A percentile compares a stretch with the other conserved stretches of the same genome.
phyloP scores from a whole-genome alignment of 352 stramenopile genomes.

The Phytophthora citrophthora region DNA sequence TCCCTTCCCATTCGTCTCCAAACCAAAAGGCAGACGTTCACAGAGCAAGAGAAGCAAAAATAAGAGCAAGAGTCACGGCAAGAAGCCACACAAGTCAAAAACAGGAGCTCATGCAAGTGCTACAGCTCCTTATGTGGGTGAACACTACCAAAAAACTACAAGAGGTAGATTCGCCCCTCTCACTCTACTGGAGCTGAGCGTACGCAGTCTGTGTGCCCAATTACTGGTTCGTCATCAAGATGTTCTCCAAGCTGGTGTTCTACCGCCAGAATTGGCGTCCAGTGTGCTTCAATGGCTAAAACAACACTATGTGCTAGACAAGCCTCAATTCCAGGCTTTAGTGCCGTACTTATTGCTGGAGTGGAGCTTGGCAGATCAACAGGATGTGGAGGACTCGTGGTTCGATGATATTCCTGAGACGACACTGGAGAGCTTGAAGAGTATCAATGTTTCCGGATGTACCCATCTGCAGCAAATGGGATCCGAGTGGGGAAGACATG shows the following conservation, averaged over 20 bases:
- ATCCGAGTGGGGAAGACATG: constrained; percentile 26
- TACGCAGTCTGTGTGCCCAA: constrained; percentile 56
- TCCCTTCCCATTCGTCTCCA: constrained; percentile 75
- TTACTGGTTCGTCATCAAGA: constrained; percentile 43
- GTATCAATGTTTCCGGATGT: constrained; percentile 66
- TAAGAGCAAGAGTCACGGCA: constrained; percentile 19
- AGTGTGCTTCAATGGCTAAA: constrained; percentile 61
- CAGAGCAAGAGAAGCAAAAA: constrained; percentile 15
- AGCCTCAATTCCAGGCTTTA: constrained; percentile 61
- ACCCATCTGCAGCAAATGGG: constrained; percentile 59
- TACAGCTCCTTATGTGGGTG: constrained; percentile 46
- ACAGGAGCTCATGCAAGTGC: background rate
- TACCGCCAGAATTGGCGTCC: constrained; percentile 53
- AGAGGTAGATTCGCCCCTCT: constrained; percentile 50
- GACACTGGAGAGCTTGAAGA: constrained; percentile 57
- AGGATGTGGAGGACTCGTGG: constrained; percentile 69
- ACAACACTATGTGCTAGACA: constrained; percentile 58
- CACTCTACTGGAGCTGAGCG: constrained; percentile 61
- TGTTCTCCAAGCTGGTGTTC: constrained; percentile 16
- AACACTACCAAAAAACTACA: constrained; percentile 55
- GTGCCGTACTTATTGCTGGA: constrained; percentile 59
- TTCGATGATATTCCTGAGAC: constrained; percentile 57
- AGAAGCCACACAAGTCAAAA: constrained; percentile 18
- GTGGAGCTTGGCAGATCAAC: constrained; percentile 57
- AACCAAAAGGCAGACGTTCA: constrained; percentile 16